Evolutionary conservation across 148 eudicot genomes (phyloP), one percentile per base, ranked within the genome.

Genomic region (Rhododendron ferrugineum): DNA sequence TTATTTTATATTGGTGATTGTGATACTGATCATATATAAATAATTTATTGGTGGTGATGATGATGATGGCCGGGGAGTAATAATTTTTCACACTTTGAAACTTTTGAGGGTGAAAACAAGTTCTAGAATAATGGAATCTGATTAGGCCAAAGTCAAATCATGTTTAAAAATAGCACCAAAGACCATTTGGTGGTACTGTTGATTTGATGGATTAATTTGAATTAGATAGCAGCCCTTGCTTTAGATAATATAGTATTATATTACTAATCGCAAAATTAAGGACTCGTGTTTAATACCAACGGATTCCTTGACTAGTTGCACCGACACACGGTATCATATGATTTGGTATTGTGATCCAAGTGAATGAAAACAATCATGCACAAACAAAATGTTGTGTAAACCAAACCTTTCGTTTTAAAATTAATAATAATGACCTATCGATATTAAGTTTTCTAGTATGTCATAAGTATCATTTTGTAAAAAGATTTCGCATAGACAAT

Each of bases 101-200:
- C 80, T 23, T 73, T 44, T 10, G 13, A 42, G 72, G 85, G 47
- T 34, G 32, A 83, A 50, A 83, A 74, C 85, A 52, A 73, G 47
- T 83, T 74, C 34, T 52, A 49, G 66, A 73, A 72, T 26, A 66
- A 40, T 70, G 42, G 42, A 74, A 46, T 72, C 78, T 30, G 78
- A 80, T 80, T 80, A 30, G 66, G 64, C 82, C 66, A 30, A 30
- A 30, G 82, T 80, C 66, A 80, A 80, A 52, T 80, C 66, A 30
- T 52, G 42, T 80, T 80, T 80, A 52, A 80, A 32, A 50, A 18
- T 54, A 2, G 34, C 49, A 80, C 64, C 64, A 52, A 54, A 50
- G 40, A 80, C 52, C 2, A 74, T 74, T 15, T 74, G 46, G 78
- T 36, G 44, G 36, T 13, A 70, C 75, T 44, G 52, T 47, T 78